Evolutionary conservation across 495 filamentous ascomycete species (phyloP).

Genomic region (Massariosphaeria phaeospora): DNA sequence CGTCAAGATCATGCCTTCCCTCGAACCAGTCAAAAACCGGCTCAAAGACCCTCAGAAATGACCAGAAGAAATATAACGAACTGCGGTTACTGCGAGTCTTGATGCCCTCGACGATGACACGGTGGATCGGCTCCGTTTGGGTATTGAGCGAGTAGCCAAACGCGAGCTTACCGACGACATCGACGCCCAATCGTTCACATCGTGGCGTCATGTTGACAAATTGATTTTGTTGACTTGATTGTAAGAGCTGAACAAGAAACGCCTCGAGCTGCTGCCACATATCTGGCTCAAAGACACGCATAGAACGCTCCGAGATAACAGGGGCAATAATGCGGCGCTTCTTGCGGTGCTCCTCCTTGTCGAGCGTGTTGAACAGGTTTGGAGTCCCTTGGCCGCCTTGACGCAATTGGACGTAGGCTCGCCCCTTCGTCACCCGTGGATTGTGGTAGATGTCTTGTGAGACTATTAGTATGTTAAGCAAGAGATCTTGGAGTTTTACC

Average conservation of each 20-base stretch:
- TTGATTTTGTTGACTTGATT: background rate
- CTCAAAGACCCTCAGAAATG: background rate
- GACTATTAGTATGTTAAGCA: background rate
- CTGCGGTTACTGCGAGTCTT: background rate
- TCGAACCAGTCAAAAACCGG: background rate
- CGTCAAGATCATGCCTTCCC: background rate
- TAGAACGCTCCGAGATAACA: background rate
- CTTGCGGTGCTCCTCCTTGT: background rate
- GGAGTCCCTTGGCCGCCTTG: background rate
- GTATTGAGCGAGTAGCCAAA: conserved; percentile 2
- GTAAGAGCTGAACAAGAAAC: background rate
- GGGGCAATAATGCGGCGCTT: conserved; percentile 5
- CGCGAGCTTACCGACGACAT: background rate
- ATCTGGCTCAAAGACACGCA: conserved; percentile 8
- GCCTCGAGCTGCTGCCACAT: background rate
- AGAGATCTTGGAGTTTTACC: no score
- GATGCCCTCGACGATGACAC: background rate
- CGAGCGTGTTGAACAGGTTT: background rate
- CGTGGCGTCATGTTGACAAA: background rate
- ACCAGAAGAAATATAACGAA: background rate
- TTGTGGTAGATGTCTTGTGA: conserved; percentile 8
- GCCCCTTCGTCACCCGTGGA: background rate
- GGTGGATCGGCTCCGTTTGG: background rate
- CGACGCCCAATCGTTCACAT: background rate
- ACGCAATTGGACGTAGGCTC: background rate